Conservation (phyloP, 768 basidiomycete genomes). For the Pluteus cervinus region DNA sequence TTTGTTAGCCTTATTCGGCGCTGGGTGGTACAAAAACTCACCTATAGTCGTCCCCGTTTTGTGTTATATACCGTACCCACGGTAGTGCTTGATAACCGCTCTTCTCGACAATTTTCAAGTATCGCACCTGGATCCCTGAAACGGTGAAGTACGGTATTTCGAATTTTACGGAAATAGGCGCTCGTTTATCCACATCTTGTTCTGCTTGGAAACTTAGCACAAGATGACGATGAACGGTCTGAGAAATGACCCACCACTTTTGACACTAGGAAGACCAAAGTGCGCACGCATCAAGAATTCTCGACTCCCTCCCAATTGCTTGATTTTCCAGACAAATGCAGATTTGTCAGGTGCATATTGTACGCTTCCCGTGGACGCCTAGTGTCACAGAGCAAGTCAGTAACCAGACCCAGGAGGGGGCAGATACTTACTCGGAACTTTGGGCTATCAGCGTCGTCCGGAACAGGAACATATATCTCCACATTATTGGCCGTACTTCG, state of each 20-base stretch:
- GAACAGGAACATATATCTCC: slow-evolving; percentile 98
- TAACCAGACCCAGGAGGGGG: too few relatives aligned
- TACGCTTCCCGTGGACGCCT: slow-evolving; percentile 94
- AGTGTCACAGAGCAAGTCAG: too few relatives aligned
- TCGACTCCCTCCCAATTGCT: slow-evolving; percentile 90
- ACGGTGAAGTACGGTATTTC: slow-evolving; percentile 99
- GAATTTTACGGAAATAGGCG: slow-evolving; percentile 95
- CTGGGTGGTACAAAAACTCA: slow-evolving; percentile 16
- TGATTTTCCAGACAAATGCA: slow-evolving; percentile 99
- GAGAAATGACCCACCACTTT: slow-evolving; percentile 58
- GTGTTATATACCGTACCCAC: slow-evolving; percentile 93
- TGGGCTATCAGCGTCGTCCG: slow-evolving; percentile 96
- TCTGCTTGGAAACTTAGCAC: slow-evolving; percentile 24
- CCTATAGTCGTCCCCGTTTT: slow-evolving; percentile 92
- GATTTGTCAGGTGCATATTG: slow-evolving; percentile 98
- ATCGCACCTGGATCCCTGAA: slow-evolving; percentile 94
- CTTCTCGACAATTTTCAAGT: slow-evolving; percentile 98
- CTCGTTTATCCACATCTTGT: slow-evolving; percentile 81
- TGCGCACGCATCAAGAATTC: slow-evolving; percentile 99
- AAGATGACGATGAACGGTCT: not conserved
- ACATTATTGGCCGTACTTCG: slow-evolving; percentile 97
- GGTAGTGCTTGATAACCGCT: slow-evolving; percentile 94
- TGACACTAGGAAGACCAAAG: slow-evolving; percentile 92
- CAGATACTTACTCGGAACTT: slow-evolving; percentile 77
- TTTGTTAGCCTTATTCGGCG: not conserved